Evolutionary conservation across 176 grass and related monocot species (phyloP).

Genomic region (Lolium perenne): DNA sequence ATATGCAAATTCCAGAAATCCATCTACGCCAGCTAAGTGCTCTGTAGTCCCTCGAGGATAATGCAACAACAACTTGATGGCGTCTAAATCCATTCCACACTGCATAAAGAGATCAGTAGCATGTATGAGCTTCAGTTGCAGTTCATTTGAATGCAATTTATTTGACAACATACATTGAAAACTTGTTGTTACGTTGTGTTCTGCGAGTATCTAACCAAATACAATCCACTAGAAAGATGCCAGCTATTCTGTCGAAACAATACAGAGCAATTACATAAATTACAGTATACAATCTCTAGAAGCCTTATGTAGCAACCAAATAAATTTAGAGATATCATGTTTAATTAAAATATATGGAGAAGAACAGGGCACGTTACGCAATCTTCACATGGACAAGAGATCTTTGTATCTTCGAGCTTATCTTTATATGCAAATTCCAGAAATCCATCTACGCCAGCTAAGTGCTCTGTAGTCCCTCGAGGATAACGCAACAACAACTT

Average conservation of each 20-base stretch:
- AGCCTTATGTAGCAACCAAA: background rate
- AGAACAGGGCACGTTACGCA: background rate
- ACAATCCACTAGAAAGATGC: background rate
- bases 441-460: constrained; percentile 3
- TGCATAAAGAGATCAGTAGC: background rate
- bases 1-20: constrained; percentile 27
- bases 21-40: background rate
- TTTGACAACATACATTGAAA: too few species aligned
- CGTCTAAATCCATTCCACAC: background rate
- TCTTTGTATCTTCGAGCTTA: too few species aligned
- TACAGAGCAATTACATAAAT: too few species aligned
- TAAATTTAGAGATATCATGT: background rate
- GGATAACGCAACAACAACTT: background rate
- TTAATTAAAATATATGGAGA: background rate
- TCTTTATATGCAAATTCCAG: constrained; percentile 14
- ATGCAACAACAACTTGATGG: background rate
- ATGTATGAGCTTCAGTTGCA: too few species aligned
- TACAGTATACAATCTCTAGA: background rate
- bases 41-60: background rate
- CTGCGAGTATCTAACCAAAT: too few species aligned
- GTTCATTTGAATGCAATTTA: too few species aligned
- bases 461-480: background rate
- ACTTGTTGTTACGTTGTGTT: too few species aligned
- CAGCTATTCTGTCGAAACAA: too few species aligned
- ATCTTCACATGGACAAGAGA: too few species aligned